Percentiles rank a stretch among this genome's conserved stretches.
Evolutionary conservation across 2,329 filamentous ascomycete species (phyloP).

Genomic region (Lasiodiplodia gonubiensis): DNA sequence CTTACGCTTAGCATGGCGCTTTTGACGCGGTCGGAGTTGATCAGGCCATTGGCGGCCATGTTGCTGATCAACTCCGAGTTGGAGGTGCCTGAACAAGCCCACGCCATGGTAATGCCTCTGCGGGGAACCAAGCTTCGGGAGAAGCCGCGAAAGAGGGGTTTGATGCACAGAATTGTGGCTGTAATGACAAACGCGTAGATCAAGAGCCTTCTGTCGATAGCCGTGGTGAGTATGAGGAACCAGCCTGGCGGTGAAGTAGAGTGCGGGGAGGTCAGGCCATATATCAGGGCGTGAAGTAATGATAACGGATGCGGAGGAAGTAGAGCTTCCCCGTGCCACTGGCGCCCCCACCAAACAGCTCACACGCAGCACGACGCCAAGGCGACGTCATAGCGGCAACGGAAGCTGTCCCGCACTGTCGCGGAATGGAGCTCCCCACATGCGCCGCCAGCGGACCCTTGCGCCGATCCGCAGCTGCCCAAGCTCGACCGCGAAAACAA

Average conservation of each 20-base stretch:
- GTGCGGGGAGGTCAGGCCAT: not conserved
- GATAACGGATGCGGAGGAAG: slow-evolving; percentile 6
- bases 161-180: slow-evolving; percentile 12
- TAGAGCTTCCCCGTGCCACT: slow-evolving; percentile 5
- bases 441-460: not conserved
- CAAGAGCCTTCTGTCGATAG: not conserved
- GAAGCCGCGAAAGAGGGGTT: slow-evolving; percentile 13
- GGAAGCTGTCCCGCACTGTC: slow-evolving; percentile 14
- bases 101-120: slow-evolving; percentile 71
- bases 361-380: slow-evolving; percentile 12
- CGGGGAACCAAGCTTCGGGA: not conserved
- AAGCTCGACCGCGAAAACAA: slow-evolving; percentile 14
- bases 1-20: slow-evolving; percentile 79
- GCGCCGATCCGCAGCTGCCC: slow-evolving; percentile 21
- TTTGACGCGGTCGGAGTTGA: slow-evolving; percentile 73
- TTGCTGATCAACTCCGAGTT: slow-evolving; percentile 82
- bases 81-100: slow-evolving; percentile 77
- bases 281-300: not conserved
- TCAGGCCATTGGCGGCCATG: slow-evolving; percentile 72
- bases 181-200: not conserved
- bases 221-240: not conserved
- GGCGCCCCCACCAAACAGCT: slow-evolving; percentile 17
- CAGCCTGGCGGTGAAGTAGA: not conserved
- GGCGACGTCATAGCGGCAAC: slow-evolving; percentile 18
- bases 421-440: slow-evolving; percentile 6